Evolutionary conservation across 1,284 basidiomycete genomes (phyloP).

Genomic region (Boletus sp.): DNA sequence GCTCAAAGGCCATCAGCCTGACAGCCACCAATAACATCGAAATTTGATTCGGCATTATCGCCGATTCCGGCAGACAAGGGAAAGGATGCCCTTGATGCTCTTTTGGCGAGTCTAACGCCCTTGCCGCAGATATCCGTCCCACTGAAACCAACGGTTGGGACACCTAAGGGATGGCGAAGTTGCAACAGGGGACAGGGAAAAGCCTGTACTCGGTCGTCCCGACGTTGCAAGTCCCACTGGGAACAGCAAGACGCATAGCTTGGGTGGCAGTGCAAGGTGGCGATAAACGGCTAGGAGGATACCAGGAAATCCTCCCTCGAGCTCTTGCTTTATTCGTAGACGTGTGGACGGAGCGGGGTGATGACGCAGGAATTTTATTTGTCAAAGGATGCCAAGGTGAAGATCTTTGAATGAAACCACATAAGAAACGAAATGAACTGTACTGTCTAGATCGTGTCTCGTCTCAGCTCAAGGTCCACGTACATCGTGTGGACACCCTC

Average conservation of each 20-base stretch:
- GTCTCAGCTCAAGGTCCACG: conserved; percentile 79
- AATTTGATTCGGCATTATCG: conserved; percentile 23
- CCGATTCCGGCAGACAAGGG: conserved; percentile 35
- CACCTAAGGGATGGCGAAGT: conserved; percentile 43
- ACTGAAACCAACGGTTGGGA: conserved; percentile 38
- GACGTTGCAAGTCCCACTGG: conserved; percentile 21
- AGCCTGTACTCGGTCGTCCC: conserved; percentile 34
- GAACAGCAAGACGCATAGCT: conserved; percentile 16
- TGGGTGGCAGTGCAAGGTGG: conserved; percentile 18
- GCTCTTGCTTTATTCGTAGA: conserved; percentile 86
- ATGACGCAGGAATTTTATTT: conserved; percentile 82
- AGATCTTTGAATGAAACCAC: conserved; percentile 20
- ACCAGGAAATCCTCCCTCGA: conserved; percentile 39
- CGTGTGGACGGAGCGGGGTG: conserved; percentile 84
- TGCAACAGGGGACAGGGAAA: conserved; percentile 28
- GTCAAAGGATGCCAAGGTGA: conserved; percentile 86
- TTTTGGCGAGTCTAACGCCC: conserved; percentile 57
- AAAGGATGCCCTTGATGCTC: conserved; percentile 51
- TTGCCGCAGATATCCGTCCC: conserved; percentile 48
- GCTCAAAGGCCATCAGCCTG: conserved; percentile 5
- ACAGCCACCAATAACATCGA: not conserved
- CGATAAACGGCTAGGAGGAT: conserved; percentile 26
- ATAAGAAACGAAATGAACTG: conserved; percentile 6
- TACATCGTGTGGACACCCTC: conserved; percentile 87
- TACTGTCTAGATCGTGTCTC: conserved; percentile 53